Percentiles rank a stretch among this genome's conserved stretches.
phyloP scores from a whole-genome alignment of 2,329 filamentous ascomycete species.

The Nemania sp. region DNA sequence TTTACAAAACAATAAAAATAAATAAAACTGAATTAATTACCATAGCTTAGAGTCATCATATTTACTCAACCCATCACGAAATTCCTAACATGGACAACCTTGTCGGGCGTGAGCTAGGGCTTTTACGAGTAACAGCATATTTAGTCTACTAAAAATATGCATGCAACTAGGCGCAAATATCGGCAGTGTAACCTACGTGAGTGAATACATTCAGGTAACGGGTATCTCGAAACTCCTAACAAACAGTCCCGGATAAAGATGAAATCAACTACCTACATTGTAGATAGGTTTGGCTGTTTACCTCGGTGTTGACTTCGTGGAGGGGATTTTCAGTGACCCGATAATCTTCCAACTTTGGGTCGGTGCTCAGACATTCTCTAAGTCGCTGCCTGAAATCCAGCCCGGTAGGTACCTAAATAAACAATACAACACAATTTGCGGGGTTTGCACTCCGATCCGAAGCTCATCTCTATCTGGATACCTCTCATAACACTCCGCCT shows the following conservation, averaged over 20 bases:
- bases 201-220: not conserved
- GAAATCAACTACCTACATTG: not conserved
- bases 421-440: constrained; percentile 20
- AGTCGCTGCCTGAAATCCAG: constrained; percentile 30
- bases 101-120: not conserved
- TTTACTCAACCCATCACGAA: not conserved
- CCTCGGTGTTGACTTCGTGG: not conserved
- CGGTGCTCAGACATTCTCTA: not conserved
- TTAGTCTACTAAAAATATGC: not conserved
- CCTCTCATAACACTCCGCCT: not conserved
- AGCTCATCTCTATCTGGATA: not conserved
- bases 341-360: not conserved
- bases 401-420: not conserved
- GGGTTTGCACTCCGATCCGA: constrained; percentile 10
- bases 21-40: not conserved
- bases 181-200: not conserved
- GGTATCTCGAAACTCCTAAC: not conserved
- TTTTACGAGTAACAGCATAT: constrained; percentile 2
- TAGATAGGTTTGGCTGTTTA: not conserved
- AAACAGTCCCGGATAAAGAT: too few species aligned
- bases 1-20: too few species aligned
- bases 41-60: not conserved
- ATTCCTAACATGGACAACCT: not conserved
- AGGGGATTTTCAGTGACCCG: not conserved
- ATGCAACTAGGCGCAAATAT: not conserved